Percentiles rank a stretch among this genome's conserved stretches.
These are phyloP conservation scores for Tricholoma hemisulphureum DNA, from an alignment of 768 basidiomycete species.

Conservation along the genomic window DNA sequence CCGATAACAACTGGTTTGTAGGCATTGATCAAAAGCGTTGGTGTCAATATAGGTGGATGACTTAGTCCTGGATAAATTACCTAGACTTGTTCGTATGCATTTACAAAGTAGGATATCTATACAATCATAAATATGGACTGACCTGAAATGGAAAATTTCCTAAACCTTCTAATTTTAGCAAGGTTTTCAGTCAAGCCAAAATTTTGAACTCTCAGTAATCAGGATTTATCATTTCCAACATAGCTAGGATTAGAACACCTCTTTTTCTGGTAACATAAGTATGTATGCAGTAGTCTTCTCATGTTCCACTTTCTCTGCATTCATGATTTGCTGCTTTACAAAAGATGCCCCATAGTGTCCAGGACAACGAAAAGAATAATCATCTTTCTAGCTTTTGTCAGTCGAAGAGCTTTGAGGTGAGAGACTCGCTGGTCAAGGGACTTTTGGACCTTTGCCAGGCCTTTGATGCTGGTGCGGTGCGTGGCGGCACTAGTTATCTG, in stretches of 20 bases:
- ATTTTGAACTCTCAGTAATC: too few relatives aligned
- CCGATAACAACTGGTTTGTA: not conserved
- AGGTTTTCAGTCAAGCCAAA: too few relatives aligned
- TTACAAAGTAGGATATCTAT: not conserved
- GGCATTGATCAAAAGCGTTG: slow-evolving; percentile 13
- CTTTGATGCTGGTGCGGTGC: too few relatives aligned
- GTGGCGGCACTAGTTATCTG: too few relatives aligned
- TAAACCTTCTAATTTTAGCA: too few relatives aligned
- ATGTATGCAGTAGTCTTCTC: not conserved
- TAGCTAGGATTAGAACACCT: not conserved
- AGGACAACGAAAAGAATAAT: not conserved
- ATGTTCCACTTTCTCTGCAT: not conserved
- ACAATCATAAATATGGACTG: not conserved
- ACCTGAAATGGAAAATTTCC: too few relatives aligned
- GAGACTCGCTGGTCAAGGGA: too few relatives aligned
- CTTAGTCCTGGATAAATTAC: not conserved
- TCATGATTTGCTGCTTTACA: not conserved
- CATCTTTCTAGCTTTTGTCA: not conserved
- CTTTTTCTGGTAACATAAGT: not conserved
- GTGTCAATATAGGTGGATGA: slow-evolving; percentile 2
- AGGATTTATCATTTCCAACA: too few relatives aligned
- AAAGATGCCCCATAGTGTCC: not conserved
- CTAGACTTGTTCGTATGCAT: not conserved
- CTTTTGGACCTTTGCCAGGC: too few relatives aligned
- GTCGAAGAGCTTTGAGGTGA: not conserved